phyloP scores from a whole-genome alignment of 306 rosid species.

The Gillenia trifoliata region DNA sequence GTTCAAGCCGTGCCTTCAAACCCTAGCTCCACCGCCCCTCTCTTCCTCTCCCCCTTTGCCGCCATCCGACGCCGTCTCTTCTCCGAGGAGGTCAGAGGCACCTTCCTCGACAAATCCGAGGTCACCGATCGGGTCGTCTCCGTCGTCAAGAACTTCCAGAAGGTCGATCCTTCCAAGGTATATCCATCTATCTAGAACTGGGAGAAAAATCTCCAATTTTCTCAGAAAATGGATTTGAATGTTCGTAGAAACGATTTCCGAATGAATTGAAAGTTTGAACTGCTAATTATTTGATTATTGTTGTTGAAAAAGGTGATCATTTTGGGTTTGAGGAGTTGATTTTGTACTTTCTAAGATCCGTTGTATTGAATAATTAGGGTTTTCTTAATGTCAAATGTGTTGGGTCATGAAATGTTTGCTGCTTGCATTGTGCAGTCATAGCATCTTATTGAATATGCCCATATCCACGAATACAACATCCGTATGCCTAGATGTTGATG shows the following conservation, averaged over 20 bases:
- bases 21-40: conserved; percentile 17
- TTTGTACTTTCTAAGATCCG: neutral
- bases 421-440: neutral
- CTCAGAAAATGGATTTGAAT: neutral
- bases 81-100: conserved; percentile 72
- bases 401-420: neutral
- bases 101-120: conserved; percentile 89
- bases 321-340: neutral
- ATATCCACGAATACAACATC: neutral
- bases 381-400: neutral
- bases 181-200: neutral
- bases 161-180: conserved; percentile 90
- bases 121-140: conserved; percentile 87
- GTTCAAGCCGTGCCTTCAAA: conserved; percentile 34
- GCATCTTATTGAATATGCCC: neutral
- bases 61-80: conserved; percentile 48
- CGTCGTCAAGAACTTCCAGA: conserved; percentile 92
- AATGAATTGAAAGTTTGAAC: neutral
- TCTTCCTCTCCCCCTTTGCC: conserved; percentile 25
- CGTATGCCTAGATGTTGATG: neutral
- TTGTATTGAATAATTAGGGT: neutral
- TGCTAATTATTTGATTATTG: neutral
- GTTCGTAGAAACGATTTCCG: neutral
- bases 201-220: neutral
- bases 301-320: neutral